Conservation (phyloP, 2,329 filamentous ascomycete genomes). For the Paraconiothyrium brasiliense region DNA sequence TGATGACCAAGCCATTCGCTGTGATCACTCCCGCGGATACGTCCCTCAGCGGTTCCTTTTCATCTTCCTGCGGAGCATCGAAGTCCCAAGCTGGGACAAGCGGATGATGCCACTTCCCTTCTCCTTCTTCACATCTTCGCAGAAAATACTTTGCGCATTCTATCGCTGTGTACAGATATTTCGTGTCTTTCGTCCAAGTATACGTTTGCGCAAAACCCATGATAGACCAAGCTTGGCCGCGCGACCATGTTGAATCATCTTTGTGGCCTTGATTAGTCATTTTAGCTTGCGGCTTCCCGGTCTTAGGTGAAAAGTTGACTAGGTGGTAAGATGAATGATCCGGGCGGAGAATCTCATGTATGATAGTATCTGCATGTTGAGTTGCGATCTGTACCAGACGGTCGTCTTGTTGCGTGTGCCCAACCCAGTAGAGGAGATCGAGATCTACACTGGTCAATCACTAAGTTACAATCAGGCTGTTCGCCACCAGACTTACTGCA, state of each 20-base stretch:
- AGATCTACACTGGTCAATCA: slow-evolving; percentile 37
- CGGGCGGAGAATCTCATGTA: slow-evolving; percentile 45
- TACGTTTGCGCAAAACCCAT: slow-evolving; percentile 60
- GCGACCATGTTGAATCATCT: slow-evolving; percentile 57
- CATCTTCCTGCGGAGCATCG: slow-evolving; percentile 56
- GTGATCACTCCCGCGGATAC: slow-evolving; percentile 54
- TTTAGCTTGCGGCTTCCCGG: slow-evolving; percentile 56
- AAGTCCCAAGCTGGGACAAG: slow-evolving; percentile 62
- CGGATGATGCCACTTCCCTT: slow-evolving; percentile 36
- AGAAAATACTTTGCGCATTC: slow-evolving; percentile 60
- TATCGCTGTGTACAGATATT: slow-evolving; percentile 57
- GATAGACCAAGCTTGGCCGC: slow-evolving; percentile 62
- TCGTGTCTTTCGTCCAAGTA: slow-evolving; percentile 56
- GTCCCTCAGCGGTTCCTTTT: slow-evolving; percentile 44
- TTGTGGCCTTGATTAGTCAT: slow-evolving; percentile 60
- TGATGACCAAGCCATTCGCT: slow-evolving; percentile 53
- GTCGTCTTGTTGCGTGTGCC: slow-evolving; percentile 40
- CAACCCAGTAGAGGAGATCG: slow-evolving; percentile 51
- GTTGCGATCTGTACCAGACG: slow-evolving; percentile 49
- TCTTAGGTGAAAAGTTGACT: slow-evolving; percentile 57
- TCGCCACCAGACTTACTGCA: slow-evolving; percentile 37
- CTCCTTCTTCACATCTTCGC: slow-evolving; percentile 48
- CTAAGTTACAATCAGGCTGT: too few species aligned
- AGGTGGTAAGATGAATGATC: slow-evolving; percentile 55
- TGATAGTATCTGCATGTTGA: slow-evolving; percentile 50